Conservation (phyloP, 192 early-diverging fungal genomes). For the Umbelopsis sp. region DNA sequence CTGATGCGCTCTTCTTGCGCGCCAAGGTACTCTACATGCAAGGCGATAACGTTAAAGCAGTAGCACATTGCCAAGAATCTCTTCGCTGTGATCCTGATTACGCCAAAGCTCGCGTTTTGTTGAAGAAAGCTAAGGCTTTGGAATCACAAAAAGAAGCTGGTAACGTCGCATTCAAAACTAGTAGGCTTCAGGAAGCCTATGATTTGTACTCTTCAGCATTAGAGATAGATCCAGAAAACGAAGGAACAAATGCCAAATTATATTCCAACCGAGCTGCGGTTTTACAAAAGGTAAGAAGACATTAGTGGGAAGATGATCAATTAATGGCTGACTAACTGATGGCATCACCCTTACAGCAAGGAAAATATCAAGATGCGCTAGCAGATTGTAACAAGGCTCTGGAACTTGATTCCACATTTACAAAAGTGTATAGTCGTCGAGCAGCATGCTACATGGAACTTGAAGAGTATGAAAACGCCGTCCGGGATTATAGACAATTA, state of each 20-base stretch:
- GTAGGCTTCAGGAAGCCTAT: constrained; percentile 60
- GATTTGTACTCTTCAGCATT: constrained; percentile 69
- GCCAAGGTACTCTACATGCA: constrained; percentile 72
- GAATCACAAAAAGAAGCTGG: constrained; percentile 71
- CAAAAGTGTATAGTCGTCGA: constrained; percentile 76
- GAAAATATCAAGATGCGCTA: constrained; percentile 56
- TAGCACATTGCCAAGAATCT: constrained; percentile 58
- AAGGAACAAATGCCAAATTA: constrained; percentile 64
- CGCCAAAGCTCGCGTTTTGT: constrained; percentile 59
- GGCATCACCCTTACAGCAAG: constrained; percentile 36
- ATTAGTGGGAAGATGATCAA: constrained; percentile 18
- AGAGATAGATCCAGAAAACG: constrained; percentile 65
- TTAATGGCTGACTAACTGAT: not conserved
- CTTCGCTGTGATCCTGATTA: constrained; percentile 82
- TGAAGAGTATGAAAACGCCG: constrained; percentile 76
- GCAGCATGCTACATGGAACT: constrained; percentile 75
- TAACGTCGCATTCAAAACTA: constrained; percentile 72
- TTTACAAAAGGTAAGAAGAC: constrained; percentile 54
- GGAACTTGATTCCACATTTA: constrained; percentile 61
- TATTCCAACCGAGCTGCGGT: constrained; percentile 80
- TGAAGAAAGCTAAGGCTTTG: constrained; percentile 64
- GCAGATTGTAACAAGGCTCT: constrained; percentile 69
- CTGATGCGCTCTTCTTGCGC: constrained; percentile 68
- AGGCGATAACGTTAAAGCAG: constrained; percentile 60
- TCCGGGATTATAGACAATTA: constrained; percentile 74